These are phyloP conservation scores for Acanthamoeba sp. DNA, from an alignment of 208 protist species.

Conservation along the genomic window DNA sequence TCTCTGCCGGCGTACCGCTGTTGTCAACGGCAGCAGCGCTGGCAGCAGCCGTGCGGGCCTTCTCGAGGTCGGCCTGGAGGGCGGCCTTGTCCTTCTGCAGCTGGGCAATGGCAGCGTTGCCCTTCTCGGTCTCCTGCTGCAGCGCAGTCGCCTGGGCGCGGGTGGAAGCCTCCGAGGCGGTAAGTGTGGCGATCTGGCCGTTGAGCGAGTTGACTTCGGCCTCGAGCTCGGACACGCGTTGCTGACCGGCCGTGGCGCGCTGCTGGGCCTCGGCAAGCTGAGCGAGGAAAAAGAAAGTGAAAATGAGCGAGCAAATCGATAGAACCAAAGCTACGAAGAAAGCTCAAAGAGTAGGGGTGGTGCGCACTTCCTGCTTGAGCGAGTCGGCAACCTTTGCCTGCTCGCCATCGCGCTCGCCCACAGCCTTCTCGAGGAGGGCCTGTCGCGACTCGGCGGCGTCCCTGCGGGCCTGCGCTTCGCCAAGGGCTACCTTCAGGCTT, in stretches of 20 bases:
- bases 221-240: constrained; percentile 22
- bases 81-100: constrained; percentile 50
- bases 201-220: constrained; percentile 21
- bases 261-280: constrained; percentile 19
- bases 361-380: neutral
- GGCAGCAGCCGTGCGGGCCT: constrained; percentile 31
- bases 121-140: constrained; percentile 40
- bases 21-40: constrained; percentile 51
- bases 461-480: constrained; percentile 31
- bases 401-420: neutral
- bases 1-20: too few relatives aligned
- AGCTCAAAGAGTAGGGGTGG: neutral
- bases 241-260: neutral
- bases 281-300: neutral
- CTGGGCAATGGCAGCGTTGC: constrained; percentile 37
- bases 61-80: constrained; percentile 52
- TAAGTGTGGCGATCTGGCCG: neutral
- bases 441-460: constrained; percentile 32
- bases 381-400: constrained; percentile 9
- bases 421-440: constrained; percentile 41
- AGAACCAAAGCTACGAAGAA: too few relatives aligned
- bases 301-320: neutral
- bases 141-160: constrained; percentile 4
- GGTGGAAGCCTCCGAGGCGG: constrained; percentile 1
- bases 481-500: neutral